Evolutionary conservation across 805 yeast genomes (phyloP).

Genomic region (Saccharomycopsis sp.): DNA sequence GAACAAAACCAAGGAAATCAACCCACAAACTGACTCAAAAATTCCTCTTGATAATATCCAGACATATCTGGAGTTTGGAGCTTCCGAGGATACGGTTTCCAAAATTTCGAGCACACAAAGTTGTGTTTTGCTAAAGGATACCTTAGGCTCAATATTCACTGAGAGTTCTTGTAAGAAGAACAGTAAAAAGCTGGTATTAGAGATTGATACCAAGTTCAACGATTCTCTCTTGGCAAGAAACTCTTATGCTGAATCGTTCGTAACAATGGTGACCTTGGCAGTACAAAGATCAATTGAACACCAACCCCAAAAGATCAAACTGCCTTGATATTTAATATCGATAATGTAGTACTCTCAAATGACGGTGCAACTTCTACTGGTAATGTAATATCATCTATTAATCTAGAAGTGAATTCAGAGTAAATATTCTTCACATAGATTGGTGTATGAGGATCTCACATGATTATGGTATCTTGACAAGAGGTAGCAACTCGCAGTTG

Average conservation of each 20-base stretch:
- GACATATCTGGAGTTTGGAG: background rate
- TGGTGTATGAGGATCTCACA: conserved; percentile 49
- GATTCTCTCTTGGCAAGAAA: background rate
- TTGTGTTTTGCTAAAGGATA: background rate
- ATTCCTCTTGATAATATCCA: background rate
- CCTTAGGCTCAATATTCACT: background rate
- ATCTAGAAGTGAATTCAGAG: background rate
- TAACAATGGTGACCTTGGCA: conserved; percentile 23
- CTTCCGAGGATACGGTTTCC: background rate
- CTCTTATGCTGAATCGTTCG: conserved; percentile 4
- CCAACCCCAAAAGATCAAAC: too few species aligned
- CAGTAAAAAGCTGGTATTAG: background rate
- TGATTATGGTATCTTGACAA: conserved; percentile 55
- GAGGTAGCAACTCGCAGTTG: conserved; percentile 51
- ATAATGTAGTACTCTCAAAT: too few species aligned
- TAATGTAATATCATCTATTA: background rate
- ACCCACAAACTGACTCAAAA: background rate
- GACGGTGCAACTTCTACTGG: too few species aligned
- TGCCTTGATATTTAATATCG: too few species aligned
- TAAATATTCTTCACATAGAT: conserved; percentile 48
- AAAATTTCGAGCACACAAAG: background rate
- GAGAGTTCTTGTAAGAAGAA: background rate
- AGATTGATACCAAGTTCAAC: background rate
- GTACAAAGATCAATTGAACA: conserved; percentile 12
- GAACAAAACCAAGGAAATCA: background rate